Base-by-base conservation (phyloP, 1,284 basidiomycete species). In the Coniophora puteana region DNA sequence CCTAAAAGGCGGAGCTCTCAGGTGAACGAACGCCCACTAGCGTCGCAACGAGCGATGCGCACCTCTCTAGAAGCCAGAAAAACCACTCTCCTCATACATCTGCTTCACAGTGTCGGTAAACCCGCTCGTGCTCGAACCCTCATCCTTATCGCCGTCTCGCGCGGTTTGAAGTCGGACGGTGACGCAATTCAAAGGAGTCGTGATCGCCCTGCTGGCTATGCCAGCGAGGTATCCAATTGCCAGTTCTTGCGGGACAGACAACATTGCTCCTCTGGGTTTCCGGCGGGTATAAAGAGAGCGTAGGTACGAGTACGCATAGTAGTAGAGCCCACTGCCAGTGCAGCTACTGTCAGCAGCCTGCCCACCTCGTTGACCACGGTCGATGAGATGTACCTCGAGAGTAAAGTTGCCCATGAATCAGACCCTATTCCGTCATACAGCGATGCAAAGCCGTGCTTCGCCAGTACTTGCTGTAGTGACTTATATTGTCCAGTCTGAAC, bases 1-100 rank as follows among this genome's bases (percentile, higher is more conserved):
- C 76, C 76, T 78, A 37, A 12, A 38, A 20, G 21, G 21, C n/a
- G 26, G 20, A 5, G 16, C 26, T 14, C 12, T 32, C 23, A 43
- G 21, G 21, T n/a, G n/a, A 3, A 6, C 24, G 16, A 29, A 5
- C 8, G 2, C 4, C 21, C 4, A 22, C 12, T 1, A 3, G 16
- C 29, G 20, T 11, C 10, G 18, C n/a, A 14, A 20, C 8, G 23
- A 10, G 17, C 17, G 28, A 42, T 5, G 4, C 51, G 8, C 20
- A 76, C 76, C 77, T 59, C 66, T 61, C 76, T 76, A 80, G 48
- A 79, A 80, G 4, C 76, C 76, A 20, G 48, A 36, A 13, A 78
- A 41, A 0, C 76, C 76, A 13, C 69, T 53, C 39, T 73, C 67
- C 1, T 51, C 36, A 46, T 76, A 74, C n/a, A 79, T 72, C 17